Conservation (phyloP, 1,139 yeast species). For the Meyerozyma guilliermondii region DNA sequence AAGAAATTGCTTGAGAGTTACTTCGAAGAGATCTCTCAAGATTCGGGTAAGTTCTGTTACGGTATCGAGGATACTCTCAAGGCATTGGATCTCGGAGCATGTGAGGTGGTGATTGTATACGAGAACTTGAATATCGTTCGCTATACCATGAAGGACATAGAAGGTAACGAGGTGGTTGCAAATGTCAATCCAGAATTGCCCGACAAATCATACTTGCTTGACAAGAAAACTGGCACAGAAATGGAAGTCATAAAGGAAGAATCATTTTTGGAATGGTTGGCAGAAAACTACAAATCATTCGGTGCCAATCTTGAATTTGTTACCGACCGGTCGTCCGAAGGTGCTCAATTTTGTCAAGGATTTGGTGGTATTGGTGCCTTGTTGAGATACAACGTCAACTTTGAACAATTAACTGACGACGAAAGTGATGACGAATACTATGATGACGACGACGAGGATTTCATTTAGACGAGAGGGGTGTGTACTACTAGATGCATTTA, state of each 20-base stretch:
- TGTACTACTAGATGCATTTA: slow-evolving; percentile 1
- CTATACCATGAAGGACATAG: slow-evolving; percentile 79
- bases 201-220: slow-evolving; percentile 73
- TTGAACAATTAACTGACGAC: slow-evolving; percentile 89
- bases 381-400: slow-evolving; percentile 92
- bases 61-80: slow-evolving; percentile 95
- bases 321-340: slow-evolving; percentile 94
- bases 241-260: slow-evolving; percentile 83
- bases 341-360: slow-evolving; percentile 96
- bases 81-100: slow-evolving; percentile 94
- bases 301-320: slow-evolving; percentile 97
- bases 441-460: slow-evolving; percentile 65
- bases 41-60: slow-evolving; percentile 94
- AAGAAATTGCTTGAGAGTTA: slow-evolving; percentile 88
- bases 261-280: slow-evolving; percentile 91
- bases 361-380: slow-evolving; percentile 98
- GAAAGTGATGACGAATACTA: slow-evolving; percentile 83
- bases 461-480: slow-evolving; percentile 23
- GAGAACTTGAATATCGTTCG: slow-evolving; percentile 86
- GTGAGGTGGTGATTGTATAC: slow-evolving; percentile 86
- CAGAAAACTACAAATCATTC: slow-evolving; percentile 87
- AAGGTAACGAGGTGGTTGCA: slow-evolving; percentile 71
- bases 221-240: slow-evolving; percentile 82
- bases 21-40: slow-evolving; percentile 96
- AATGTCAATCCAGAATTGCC: slow-evolving; percentile 68